Base-by-base conservation (phyloP, 768 basidiomycete genomes). In the Mycena filopes region DNA sequence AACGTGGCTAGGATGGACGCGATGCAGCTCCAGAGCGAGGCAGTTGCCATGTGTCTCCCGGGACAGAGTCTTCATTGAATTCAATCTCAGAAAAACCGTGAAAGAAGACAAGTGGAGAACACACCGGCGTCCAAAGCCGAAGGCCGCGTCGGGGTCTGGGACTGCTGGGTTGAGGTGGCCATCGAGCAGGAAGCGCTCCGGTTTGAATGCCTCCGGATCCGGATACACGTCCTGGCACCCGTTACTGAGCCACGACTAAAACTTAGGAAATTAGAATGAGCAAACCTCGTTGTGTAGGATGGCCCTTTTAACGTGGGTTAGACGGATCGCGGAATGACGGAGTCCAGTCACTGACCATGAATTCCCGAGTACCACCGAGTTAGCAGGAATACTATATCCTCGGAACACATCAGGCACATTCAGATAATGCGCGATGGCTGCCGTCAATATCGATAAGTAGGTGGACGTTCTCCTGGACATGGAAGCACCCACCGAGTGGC, bases 101-200 rank as follows among this genome's bases (percentile, higher is more conserved):
- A 4, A 2, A 16, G 23, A 7, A 1, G 43, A 54, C 7, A 0
- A n/a, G n/a, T n/a, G n/a, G n/a, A n/a, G n/a, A 9, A n/a, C 41
- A 41, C 58, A 75, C 74, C 74, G 42, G 38, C 73, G 46, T n/a
- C 75, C 74, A 33, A 70, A 76, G 3, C 74, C 75, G 38, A 73
- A 76, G 1, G 63, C 65, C 0, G 60, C 56, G 7, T 59, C 63
- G 1, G 69, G 63, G 48, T 66, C 47, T 42, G 20, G 15, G 4
- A 74, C 58, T 5, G 47, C 56, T 3, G 59, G 60, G 26, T 75
- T 60, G 20, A 70, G 50, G 23, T 66, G 55, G 15, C 73, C 73
- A 43, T 74, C 68, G 21, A 64, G 56, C 18, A 80, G 60, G 57
- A 78, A 83, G 23, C 82, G 73, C 43, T 81, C 80, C 10, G 81